Base-by-base conservation (phyloP, 257 asterid genomes). In the Capsicum baccatum region DNA sequence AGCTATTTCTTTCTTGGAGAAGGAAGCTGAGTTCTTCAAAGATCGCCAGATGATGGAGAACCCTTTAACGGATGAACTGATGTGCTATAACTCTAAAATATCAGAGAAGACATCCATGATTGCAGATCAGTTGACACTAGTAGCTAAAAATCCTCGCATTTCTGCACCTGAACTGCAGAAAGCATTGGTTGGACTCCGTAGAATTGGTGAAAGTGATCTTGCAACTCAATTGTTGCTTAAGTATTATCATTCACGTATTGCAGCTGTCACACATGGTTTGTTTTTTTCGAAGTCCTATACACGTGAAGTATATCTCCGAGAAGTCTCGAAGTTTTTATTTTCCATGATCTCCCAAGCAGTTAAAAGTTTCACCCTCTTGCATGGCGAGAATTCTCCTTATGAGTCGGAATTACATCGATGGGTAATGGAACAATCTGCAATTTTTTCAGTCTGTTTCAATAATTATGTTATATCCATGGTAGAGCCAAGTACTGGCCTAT, bases 341-440 rank as follows among this genome's bases (percentile, higher is more conserved):
- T 94, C 98, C 3, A 87, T 88, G 93, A 92, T 94, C 84, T 92
- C 95, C 81, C 98, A 91, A 91, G 92, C 91, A 84, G 90, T 84
- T 42, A 91, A 83, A 83, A 90, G 95, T 85, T 92, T 86, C 76
- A 83, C 81, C 9, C 90, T 89, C 73, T 89, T 94, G 90, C 86
- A 89, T 55, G 94, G 92, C 84, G 93, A 86, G 79, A 84, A 85
- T 16, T 56, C 91, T 63, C 82, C 89, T 85, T 81, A 84, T 85
- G 35, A 91, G 68, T 84, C 90, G 1, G 92, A 83, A 54, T 79
- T 94, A 83, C 84, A 64, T 85, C 88, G 79, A 76, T 93, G 98
- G 97, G 88, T 92, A 33, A 33, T 48, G 37, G 88, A 86, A 82
- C 89, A 94, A 88, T 83, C 92, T 86, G 82, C 81, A 83, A 56